Base-by-base conservation (phyloP, 1,139 yeast species). In the Yamadazyma dendronema region DNA sequence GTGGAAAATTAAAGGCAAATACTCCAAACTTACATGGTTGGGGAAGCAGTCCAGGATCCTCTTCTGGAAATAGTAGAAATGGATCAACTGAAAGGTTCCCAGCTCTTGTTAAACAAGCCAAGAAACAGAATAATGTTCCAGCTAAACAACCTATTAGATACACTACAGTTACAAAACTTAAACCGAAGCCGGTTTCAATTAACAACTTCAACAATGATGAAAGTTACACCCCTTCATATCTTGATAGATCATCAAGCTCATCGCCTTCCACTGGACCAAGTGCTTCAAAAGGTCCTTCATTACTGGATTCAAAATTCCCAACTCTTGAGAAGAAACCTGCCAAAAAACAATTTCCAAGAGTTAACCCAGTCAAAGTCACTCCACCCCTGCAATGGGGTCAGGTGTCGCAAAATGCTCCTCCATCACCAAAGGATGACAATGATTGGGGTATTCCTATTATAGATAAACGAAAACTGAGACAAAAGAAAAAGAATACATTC, bases 1-100 rank as follows among this genome's bases (percentile, higher is more conserved):
- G 68, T 6, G 61, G 63, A 6, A 41, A 44, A 29, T 39, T 48
- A 10, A 46, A 42, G 27, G 38, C 46, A n/a, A 51, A 49, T 21
- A 38, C 50, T 9, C 40, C 51, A 1, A 51, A 41, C 28, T 40
- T 54, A n/a, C 59, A 55, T 37, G 54, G 61, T 6, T 66, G 72
- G 72, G 62, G 63, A 2, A 43, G 37, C n/a, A 23, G 29, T 6
- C 28, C 38, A 11, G 22, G 28, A n/a, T 34, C 39, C 8, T 41
- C 49, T 12, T 31, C 46, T 17, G 33, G 37, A 6, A 19, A 19
- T n/a, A 29, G 50, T 43, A 30, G 37, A 43, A 59, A 48, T 33
- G 38, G 47, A 39, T 43, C 51, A 10, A 36, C 39, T 14, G 75
- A 77, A 1, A 59, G 66, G 36, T 75, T 83, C 52, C 87, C 88